Base-by-base conservation (phyloP, 2,329 filamentous ascomycete species). In the Escovopsis weberi region DNA sequence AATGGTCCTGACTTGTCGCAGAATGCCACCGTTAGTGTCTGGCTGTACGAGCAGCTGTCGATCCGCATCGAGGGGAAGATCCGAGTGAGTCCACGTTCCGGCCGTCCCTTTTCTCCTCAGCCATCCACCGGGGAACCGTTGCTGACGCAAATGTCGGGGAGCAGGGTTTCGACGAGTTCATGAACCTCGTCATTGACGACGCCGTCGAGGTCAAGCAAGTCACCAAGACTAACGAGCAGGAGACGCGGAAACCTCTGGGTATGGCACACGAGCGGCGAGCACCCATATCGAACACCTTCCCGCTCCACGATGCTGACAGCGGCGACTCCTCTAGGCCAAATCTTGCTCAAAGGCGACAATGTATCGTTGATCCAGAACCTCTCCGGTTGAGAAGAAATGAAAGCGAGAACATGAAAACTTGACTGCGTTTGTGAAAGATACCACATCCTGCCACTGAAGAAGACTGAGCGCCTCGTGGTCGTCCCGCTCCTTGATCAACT, bases 131-230 rank as follows among this genome's bases (percentile, higher is more conserved):
- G 23, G 23, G 23, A 23, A 23, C 23, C 23, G 6, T 23, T 23
- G 23, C 23, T 23, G 4, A 23, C 23, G 23, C 23, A 23, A 23
- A 23, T 6, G 6, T 23, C 3, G 23, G 23, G 23, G 6, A 23
- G 6, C 5, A 94, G 87, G 88, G 91, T 12, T 98, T 98, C 53
- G 91, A 98, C 61, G 91, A 98, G 64, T 98, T 96, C 68, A 95
- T 98, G 88, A 98, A 98, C 67, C 71, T 98, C 40, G 91, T 96
- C 34, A 75, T 94, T 51, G 91, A 98, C 58, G 87, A 98, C 54
- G 91, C 91, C 28, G 78, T 95, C 44, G 89, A 96, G 65, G 87
- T 98, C 37, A 84, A 81, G 61, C 75, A 86, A 58, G 70, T 85
- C 43, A 87, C 83, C 48, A 94, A 93, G 70, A 79, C 76, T 12